phyloP scores from a whole-genome alignment of 106 monocot genomes.

The Allium cepa region DNA sequence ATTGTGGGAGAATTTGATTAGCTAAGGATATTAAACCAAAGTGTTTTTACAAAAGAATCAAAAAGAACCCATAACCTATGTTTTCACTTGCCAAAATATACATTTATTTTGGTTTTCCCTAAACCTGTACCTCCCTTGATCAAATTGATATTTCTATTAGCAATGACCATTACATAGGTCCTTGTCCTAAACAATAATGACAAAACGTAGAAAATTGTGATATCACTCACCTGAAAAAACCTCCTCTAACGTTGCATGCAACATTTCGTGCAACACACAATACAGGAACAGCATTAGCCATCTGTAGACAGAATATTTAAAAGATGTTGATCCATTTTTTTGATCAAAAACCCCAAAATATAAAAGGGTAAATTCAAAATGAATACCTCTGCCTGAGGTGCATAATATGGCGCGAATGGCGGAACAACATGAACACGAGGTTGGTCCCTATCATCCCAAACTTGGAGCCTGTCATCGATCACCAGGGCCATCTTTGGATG shows the following conservation, averaged over 20 bases:
- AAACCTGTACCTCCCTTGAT: too few relatives aligned
- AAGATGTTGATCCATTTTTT: not conserved
- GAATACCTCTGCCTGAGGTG: constrained; percentile 88
- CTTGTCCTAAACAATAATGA: not conserved
- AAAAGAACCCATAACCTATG: too few relatives aligned
- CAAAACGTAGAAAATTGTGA: not conserved
- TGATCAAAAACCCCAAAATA: not conserved
- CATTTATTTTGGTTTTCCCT: too few relatives aligned
- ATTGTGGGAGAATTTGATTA: too few relatives aligned
- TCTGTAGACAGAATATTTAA: constrained; percentile 21
- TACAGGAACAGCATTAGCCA: constrained; percentile 69
- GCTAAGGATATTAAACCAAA: too few relatives aligned
- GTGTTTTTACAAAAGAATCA: too few relatives aligned
- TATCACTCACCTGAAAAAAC: constrained; percentile 70
- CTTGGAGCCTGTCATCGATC: constrained; percentile 83
- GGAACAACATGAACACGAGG: constrained; percentile 95
- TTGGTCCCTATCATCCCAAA: constrained; percentile 93
- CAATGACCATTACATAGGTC: too few relatives aligned
- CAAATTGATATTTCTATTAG: too few relatives aligned
- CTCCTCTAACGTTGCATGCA: constrained; percentile 93
- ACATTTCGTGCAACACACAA: constrained; percentile 96
- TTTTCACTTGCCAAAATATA: too few relatives aligned
- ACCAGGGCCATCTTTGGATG: constrained; percentile 98
- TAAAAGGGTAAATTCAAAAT: not conserved
- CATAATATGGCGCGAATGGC: constrained; percentile 88